Evolutionary conservation across 2,329 filamentous ascomycete species (phyloP).

Genomic region (Xylaria hypoxylon): DNA sequence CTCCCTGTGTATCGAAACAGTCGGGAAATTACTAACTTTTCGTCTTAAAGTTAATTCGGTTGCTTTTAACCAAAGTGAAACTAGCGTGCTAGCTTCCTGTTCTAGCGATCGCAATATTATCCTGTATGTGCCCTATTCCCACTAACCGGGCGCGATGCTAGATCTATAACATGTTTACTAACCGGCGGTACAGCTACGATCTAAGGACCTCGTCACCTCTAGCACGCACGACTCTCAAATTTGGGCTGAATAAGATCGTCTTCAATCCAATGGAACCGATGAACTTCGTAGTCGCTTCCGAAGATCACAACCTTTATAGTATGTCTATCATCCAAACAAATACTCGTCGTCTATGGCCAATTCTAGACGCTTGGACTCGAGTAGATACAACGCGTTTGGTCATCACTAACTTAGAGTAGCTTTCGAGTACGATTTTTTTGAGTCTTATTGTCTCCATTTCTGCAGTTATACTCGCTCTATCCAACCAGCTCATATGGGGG

Average conservation of each 20-base stretch:
- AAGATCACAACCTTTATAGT: slow-evolving; percentile 77
- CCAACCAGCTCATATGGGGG: background rate
- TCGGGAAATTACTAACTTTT: slow-evolving; percentile 19
- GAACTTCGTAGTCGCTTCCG: slow-evolving; percentile 85
- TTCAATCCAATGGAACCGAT: slow-evolving; percentile 99
- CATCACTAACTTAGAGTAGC: slow-evolving; percentile 71
- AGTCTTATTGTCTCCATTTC: background rate
- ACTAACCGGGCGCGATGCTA: background rate
- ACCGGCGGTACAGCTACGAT: slow-evolving; percentile 74
- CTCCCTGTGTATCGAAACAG: background rate
- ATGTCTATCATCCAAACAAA: slow-evolving; percentile 12
- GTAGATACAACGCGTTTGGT: slow-evolving; percentile 38
- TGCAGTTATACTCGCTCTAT: background rate
- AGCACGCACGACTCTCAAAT: slow-evolving; percentile 81
- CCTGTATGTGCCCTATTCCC: slow-evolving; percentile 44
- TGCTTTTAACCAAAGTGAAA: slow-evolving; percentile 87
- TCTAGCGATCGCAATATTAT: slow-evolving; percentile 88
- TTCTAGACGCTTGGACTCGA: background rate
- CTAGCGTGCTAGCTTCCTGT: slow-evolving; percentile 86
- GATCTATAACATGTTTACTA: background rate
- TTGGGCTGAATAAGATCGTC: slow-evolving; percentile 83
- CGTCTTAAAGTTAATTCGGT: slow-evolving; percentile 34
- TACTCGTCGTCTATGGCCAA: background rate
- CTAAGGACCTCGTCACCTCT: slow-evolving; percentile 87
- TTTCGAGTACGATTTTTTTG: slow-evolving; percentile 70